A percentile compares a stretch with the other conserved stretches of the same genome.
Evolutionary conservation across 495 filamentous ascomycete genomes (phyloP).

Genomic region (Aspergillus nidulans): DNA sequence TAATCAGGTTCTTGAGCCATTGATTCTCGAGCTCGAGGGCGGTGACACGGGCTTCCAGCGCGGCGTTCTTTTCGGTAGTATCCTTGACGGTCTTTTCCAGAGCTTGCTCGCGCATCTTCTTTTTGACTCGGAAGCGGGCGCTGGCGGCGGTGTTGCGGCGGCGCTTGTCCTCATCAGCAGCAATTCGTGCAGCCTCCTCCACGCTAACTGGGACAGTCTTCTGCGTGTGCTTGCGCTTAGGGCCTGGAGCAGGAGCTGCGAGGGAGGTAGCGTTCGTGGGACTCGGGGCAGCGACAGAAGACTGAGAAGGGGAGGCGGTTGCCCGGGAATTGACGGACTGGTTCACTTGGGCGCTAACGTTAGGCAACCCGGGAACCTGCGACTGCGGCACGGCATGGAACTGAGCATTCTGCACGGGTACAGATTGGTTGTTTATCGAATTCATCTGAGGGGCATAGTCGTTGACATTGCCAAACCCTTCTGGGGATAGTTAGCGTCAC

Average conservation of each 20-base stretch:
- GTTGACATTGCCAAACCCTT: constrained; percentile 36
- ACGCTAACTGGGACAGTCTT: constrained; percentile 31
- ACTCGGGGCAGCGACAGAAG: constrained; percentile 15
- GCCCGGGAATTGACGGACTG: constrained; percentile 19
- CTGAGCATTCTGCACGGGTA: constrained; percentile 28
- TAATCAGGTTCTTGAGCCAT: constrained; percentile 90
- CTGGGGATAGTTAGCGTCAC: constrained; percentile 18
- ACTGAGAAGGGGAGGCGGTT: constrained; percentile 6
- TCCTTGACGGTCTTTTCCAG: constrained; percentile 89
- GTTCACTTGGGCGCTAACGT: constrained; percentile 10
- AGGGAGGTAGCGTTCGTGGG: constrained; percentile 8
- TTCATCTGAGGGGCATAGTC: constrained; percentile 33
- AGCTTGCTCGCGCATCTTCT: constrained; percentile 96
- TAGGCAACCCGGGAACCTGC: constrained; percentile 2
- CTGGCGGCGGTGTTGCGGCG: constrained; percentile 93
- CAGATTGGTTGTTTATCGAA: constrained; percentile 19
- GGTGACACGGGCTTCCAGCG: constrained; percentile 76
- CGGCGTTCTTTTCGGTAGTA: constrained; percentile 72
- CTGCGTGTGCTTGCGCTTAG: constrained; percentile 40
- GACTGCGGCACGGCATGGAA: constrained; percentile 24
- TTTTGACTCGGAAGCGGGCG: constrained; percentile 96
- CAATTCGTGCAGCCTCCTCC: constrained; percentile 56
- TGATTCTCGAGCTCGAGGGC: constrained; percentile 93
- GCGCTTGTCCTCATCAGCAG: constrained; percentile 96
- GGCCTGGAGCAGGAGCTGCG: constrained; percentile 19